A percentile compares a stretch with the other conserved stretches of the same genome.
phyloP scores from a whole-genome alignment of 257 asterid genomes.

The Nemophila menziesii region DNA sequence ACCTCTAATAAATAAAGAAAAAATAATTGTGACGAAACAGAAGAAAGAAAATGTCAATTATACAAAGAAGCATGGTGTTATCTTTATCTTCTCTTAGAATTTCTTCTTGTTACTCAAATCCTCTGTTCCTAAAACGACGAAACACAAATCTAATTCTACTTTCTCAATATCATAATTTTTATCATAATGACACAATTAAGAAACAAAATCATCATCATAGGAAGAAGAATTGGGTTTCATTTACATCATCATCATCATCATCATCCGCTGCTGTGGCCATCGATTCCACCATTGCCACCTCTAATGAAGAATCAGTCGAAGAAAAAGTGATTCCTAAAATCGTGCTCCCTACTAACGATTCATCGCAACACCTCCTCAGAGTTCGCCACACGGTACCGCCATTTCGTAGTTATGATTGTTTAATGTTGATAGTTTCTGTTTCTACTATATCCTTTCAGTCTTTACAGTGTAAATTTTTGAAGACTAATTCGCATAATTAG shows the following conservation, averaged over 20 bases:
- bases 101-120: not conserved
- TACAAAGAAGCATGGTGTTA: not conserved
- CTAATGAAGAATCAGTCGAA: not conserved
- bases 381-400: conserved; percentile 73
- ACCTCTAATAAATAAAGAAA: not conserved
- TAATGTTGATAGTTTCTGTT: not conserved
- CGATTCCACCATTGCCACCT: conserved; percentile 25
- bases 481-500: not conserved
- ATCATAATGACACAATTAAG: not conserved
- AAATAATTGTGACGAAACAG: no score
- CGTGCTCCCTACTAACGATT: conserved; percentile 74
- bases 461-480: not conserved
- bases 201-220: no score
- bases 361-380: conserved; percentile 59
- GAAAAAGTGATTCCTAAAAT: conserved; percentile 22
- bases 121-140: not conserved
- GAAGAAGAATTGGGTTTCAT: not conserved
- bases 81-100: no score
- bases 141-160: not conserved
- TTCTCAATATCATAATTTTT: not conserved
- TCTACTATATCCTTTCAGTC: not conserved
- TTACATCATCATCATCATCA: not conserved
- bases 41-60: no score
- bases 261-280: conserved; percentile 38
- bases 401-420: not conserved